These are phyloP conservation scores for Leccinum broughii DNA, from an alignment of 768 basidiomycete species.

Conservation along the genomic window DNA sequence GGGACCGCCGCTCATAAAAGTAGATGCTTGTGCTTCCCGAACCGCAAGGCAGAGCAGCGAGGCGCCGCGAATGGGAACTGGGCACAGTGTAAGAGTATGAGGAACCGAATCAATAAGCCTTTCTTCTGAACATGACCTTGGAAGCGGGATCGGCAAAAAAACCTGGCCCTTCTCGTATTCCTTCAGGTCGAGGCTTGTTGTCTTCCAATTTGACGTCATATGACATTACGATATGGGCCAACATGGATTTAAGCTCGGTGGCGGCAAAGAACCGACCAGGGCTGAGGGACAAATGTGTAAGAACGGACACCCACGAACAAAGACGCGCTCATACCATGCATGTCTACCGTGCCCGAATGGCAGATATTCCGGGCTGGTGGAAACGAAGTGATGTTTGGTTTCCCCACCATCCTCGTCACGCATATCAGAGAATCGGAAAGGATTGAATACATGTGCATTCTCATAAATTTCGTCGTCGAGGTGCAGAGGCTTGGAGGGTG, in stretches of 20 bases:
- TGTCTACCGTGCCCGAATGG: not conserved
- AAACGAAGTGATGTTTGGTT: not conserved
- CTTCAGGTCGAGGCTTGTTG: not conserved
- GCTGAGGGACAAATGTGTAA: not conserved
- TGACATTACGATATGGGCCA: not conserved
- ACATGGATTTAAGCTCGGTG: not conserved
- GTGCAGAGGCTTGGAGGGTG: slow-evolving; percentile 27
- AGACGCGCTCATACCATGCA: slow-evolving; percentile 3
- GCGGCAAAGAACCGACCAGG: slow-evolving; percentile 17
- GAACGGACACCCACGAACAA: not conserved
- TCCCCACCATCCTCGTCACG: slow-evolving; percentile 35
- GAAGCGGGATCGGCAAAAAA: not conserved
- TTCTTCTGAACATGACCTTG: not conserved
- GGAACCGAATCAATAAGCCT: not conserved
- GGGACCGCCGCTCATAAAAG: no score
- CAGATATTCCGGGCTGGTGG: not conserved
- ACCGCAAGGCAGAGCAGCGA: no score
- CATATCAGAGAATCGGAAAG: slow-evolving; percentile 47
- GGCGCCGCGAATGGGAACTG: no score
- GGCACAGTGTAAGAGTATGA: no score
- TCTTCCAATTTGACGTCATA: not conserved
- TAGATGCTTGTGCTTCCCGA: no score
- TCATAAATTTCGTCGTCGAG: slow-evolving; percentile 27
- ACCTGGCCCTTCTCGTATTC: no score
- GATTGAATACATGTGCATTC: slow-evolving; percentile 41